Evolutionary conservation across 2,329 filamentous ascomycete genomes (phyloP).

Genomic region (Penicillium sp.): DNA sequence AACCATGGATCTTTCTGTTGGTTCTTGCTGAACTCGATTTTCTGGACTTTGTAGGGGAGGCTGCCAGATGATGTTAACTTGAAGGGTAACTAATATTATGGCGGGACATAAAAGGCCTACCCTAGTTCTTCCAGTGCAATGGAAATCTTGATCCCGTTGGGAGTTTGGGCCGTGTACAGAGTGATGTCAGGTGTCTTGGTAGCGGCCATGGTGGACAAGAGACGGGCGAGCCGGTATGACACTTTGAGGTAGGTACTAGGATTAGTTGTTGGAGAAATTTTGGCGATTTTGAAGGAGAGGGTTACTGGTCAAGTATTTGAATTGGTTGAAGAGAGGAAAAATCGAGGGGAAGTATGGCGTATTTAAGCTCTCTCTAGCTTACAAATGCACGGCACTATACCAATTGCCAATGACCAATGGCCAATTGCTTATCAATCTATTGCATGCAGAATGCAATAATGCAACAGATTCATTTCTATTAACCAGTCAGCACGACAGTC

Average conservation of each 20-base stretch:
- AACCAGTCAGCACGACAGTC: too few relatives aligned
- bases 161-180: constrained; percentile 77
- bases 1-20: constrained; percentile 84
- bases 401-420: too few relatives aligned
- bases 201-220: constrained; percentile 22
- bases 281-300: not conserved
- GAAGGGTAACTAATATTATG: not conserved
- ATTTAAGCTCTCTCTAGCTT: not conserved
- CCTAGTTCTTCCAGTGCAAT: constrained; percentile 83
- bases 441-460: too few relatives aligned
- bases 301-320: not conserved
- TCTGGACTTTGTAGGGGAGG: constrained; percentile 71
- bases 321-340: not conserved
- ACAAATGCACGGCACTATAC: not conserved
- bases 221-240: constrained; percentile 15
- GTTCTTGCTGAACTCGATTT: constrained; percentile 69
- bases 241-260: not conserved
- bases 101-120: constrained; percentile 20
- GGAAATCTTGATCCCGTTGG: constrained; percentile 86
- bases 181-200: constrained; percentile 58
- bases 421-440: too few relatives aligned
- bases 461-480: too few relatives aligned
- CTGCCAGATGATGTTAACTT: constrained; percentile 23
- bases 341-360: not conserved
- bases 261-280: not conserved